These are phyloP conservation scores for Phialophora chinensis DNA, from an alignment of 2,329 filamentous ascomycete genomes.

Conservation along the genomic window DNA sequence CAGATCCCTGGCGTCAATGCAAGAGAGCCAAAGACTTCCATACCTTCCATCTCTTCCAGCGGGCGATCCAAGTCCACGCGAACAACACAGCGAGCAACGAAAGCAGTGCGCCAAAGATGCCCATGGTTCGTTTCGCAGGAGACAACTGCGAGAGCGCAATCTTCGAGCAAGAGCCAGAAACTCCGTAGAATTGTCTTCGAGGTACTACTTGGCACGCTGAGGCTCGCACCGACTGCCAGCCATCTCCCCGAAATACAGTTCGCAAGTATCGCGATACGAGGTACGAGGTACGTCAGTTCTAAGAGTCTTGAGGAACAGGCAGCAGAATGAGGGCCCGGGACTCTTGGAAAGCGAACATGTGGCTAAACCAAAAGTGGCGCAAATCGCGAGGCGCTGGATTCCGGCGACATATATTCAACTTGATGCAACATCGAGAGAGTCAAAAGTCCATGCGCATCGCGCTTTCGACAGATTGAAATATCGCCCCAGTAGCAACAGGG, in stretches of 20 bases:
- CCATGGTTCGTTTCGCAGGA: neutral
- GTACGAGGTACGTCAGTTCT: neutral
- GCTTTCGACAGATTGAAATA: neutral
- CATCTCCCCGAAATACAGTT: neutral
- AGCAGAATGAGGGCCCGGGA: too few relatives aligned
- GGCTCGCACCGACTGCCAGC: neutral
- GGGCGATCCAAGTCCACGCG: neutral
- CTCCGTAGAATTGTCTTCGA: neutral
- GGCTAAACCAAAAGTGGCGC: neutral
- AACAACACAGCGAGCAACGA: neutral
- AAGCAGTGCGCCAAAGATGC: neutral
- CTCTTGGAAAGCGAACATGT: neutral
- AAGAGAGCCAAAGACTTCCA: neutral
- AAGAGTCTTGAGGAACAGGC: neutral
- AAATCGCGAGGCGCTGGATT: neutral
- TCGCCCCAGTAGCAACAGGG: neutral
- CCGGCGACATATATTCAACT: neutral
- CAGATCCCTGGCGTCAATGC: neutral
- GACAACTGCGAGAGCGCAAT: neutral
- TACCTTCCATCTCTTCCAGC: constrained; percentile 8
- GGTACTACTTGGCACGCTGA: neutral
- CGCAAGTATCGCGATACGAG: neutral
- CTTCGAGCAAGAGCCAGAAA: neutral
- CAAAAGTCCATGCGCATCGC: neutral
- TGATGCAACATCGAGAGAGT: neutral